These are phyloP conservation scores for Coleophoma eucalyptorum DNA, from an alignment of 2,329 filamentous ascomycete genomes.

Conservation along the genomic window DNA sequence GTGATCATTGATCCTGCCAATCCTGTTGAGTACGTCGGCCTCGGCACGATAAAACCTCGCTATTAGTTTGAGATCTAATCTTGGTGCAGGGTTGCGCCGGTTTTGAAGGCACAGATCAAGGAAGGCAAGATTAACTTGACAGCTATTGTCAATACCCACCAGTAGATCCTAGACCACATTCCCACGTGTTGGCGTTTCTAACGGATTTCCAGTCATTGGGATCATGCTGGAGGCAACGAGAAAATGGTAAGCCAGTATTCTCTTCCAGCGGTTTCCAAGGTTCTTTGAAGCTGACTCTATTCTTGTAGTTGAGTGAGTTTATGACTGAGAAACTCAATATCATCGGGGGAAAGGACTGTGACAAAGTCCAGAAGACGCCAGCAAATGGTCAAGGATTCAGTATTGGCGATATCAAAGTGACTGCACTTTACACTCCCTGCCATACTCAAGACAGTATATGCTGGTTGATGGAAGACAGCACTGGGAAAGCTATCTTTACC, in stretches of 20 bases:
- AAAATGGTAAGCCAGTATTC: conserved; percentile 57
- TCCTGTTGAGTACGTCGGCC: conserved; percentile 62
- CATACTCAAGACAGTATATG: conserved; percentile 99
- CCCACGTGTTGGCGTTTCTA: conserved; percentile 3
- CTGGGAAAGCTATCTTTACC: conserved; percentile 80
- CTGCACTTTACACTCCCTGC: conserved; percentile 90
- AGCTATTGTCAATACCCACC: conserved; percentile 93
- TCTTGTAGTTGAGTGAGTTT: conserved; percentile 11
- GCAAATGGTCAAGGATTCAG: conserved; percentile 73
- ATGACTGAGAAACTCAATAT: conserved; percentile 36
- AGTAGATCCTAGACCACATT: conserved; percentile 53
- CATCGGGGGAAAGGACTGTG: conserved; percentile 84
- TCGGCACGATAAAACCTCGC: neutral
- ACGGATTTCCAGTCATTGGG: conserved; percentile 67
- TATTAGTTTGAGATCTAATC: conserved; percentile 3
- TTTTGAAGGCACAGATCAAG: conserved; percentile 70
- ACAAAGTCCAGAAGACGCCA: conserved; percentile 74
- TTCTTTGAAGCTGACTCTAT: neutral
- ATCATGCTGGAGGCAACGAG: conserved; percentile 89
- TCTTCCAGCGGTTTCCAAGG: neutral
- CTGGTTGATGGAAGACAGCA: conserved; percentile 81
- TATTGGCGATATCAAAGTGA: conserved; percentile 79
- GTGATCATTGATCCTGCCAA: conserved; percentile 79
- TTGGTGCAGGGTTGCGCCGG: conserved; percentile 47
- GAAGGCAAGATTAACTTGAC: conserved; percentile 75